Percentiles rank a stretch among this genome's conserved stretches.
phyloP scores from a whole-genome alignment of 2,329 filamentous ascomycete species.

The Mycosphaerella arachidis region DNA sequence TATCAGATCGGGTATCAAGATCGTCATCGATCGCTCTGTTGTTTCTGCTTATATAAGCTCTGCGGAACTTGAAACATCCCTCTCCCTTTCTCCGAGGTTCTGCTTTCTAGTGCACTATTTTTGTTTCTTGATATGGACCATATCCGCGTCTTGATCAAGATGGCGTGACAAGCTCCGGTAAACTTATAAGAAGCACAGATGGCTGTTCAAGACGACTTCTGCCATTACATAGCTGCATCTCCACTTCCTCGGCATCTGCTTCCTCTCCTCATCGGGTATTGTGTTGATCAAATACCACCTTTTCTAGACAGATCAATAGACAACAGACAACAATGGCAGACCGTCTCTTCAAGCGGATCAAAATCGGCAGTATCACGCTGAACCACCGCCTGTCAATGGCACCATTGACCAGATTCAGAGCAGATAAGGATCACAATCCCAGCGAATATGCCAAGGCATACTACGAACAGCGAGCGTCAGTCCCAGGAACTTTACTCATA shows the following conservation, averaged over 20 bases:
- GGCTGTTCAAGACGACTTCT: not conserved
- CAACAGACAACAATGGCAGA: conserved; percentile 1
- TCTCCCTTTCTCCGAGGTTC: not conserved
- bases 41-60: not conserved
- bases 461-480: conserved; percentile 51
- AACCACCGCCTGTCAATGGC: conserved; percentile 49
- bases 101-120: not conserved
- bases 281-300: not conserved
- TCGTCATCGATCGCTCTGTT: not conserved
- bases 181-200: not conserved
- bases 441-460: conserved; percentile 42
- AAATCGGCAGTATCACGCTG: conserved; percentile 40
- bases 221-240: not conserved
- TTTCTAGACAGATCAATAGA: not conserved
- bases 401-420: conserved; percentile 51
- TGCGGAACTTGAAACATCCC: not conserved
- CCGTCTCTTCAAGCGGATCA: conserved; percentile 39
- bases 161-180: not conserved
- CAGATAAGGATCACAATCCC: conserved; percentile 38
- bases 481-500: conserved; percentile 55
- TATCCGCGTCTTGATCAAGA: not conserved
- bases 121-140: not conserved
- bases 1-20: not conserved
- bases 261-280: not conserved
- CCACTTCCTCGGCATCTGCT: not conserved